Evolutionary conservation across 495 filamentous ascomycete species (phyloP), one percentile per base, ranked within the genome.

Genomic region (Xylaria acuta): DNA sequence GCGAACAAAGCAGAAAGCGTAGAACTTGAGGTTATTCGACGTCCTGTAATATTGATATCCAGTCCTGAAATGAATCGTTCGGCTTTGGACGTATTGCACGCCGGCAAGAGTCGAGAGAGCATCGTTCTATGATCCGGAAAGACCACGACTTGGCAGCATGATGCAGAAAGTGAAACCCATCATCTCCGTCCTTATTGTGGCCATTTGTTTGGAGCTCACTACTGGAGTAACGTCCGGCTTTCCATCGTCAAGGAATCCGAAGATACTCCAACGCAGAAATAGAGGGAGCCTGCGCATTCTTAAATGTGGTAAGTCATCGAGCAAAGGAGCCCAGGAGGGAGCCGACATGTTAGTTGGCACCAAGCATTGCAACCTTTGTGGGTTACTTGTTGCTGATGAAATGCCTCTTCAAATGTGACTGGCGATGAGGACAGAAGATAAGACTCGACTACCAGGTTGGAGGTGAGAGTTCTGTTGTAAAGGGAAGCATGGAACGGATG

Each of bases 41-140:
- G 56, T 70, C 64, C 51, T 58, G 45, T 67, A 49, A 77, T 54
- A 60, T 75, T 56, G 73, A 75, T 64, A 73, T 73, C 66, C 64
- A 63, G 62, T 75, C 76, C 62, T 65, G 51, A 75, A 72, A 71
- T 68, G 65, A 79, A 59, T 40, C 32, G 12, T 59, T 78, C 77
- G 77, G 69, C 47, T 75, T 75, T 76, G 71, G 77, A 75, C 77
- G 77, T 79, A 79, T 79, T 49, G 58, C 30, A 65, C 69, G 70
- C 68, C 67, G 22, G 66, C 41, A 70, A 56, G 47, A 51, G 64
- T 72, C 75, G 72, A 64, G 45, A 66, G 38, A 64, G 8, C 2
- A 25, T 43, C n/a, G 51, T 53, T 59, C 34, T 11, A 12, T 70
- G 53, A 70, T 45, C 56, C 47, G 60, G 72, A 30, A 59, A 64